Base-by-base conservation (phyloP, 495 filamentous ascomycete species). In the Chaetomidium leptoderma region DNA sequence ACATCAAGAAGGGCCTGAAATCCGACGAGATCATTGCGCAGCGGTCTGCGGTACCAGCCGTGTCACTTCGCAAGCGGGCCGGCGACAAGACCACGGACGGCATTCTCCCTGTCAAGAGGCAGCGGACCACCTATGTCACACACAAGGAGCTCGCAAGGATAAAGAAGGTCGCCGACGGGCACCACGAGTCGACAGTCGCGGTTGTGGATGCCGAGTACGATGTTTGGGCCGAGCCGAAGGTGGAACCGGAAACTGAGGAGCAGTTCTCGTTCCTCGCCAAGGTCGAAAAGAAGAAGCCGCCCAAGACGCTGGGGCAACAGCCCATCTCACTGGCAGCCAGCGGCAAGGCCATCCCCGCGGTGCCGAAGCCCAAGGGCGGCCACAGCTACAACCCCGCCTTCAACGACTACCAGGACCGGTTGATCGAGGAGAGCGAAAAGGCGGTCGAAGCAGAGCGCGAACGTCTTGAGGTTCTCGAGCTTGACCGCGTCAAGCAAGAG, bases 321-420 rank as follows among this genome's bases (percentile, higher is more conserved):
- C 89, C 95, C 4, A 78, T 95, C 40, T 89, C 92, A 6, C 79
- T 97, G 16, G 77, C 89, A 26, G 87, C 84, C 33, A 88, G 81
- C 66, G 90, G 90, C 8, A 92, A 90, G 61, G 65, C 77, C 0
- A 73, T 95, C 16, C 88, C 90, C 2, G 83, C 90, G n/a, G 86
- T 97, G 6, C 76, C 79, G 57, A 85, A 81, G 56, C 93, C 93
- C 3, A 82, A 82, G 17, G 89, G 84, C 2, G 91, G 89, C 40
- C 86, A 83, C 66, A 95, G 89, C 67, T 98, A 98, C 70, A 98
- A 98, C 64, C 93, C 93, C 0, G 75, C 78, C 8, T 93, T 92
- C 56, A 78, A 83, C 56, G 90, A 96, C 49, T 98, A 92, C 81
- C 84, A 89, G 53, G 76, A 79, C 11, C 81, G 92, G 6, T 73